A percentile compares a stretch with the other conserved stretches of the same genome.
Conservation (phyloP, 257 asterid genomes). For the Paraleonurus japonicus region DNA sequence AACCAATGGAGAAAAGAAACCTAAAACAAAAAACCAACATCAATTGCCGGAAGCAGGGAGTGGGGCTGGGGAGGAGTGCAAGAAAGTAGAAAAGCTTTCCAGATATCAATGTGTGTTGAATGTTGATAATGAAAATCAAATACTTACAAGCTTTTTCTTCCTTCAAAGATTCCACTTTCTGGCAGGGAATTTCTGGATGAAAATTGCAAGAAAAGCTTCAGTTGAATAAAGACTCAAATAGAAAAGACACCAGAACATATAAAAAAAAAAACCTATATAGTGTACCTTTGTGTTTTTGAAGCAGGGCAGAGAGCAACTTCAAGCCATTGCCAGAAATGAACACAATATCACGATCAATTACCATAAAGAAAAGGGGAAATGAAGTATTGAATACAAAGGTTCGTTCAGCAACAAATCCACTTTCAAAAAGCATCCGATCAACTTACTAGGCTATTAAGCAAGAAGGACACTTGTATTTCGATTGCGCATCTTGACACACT, state of each 20-base stretch:
- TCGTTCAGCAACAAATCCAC: neutral
- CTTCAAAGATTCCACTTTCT: constrained; percentile 39
- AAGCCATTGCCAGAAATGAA: constrained; percentile 25
- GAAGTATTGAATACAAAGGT: neutral
- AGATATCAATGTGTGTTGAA: neutral
- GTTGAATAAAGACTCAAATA: neutral
- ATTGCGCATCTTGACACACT: constrained; percentile 63
- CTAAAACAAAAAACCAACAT: neutral
- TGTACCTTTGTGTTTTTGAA: constrained; percentile 86
- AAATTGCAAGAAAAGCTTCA: constrained; percentile 14
- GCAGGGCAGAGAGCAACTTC: constrained; percentile 72
- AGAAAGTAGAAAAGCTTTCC: neutral
- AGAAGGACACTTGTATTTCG: constrained; percentile 86
- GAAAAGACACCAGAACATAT: neutral
- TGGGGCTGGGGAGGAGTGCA: neutral
- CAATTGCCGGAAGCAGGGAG: neutral
- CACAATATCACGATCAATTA: constrained; percentile 7
- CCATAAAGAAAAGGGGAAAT: neutral
- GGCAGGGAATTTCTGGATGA: constrained; percentile 68
- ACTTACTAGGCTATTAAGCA: constrained; percentile 72
- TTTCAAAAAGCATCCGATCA: neutral
- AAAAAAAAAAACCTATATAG: neutral
- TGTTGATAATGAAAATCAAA: neutral
- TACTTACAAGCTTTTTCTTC: constrained; percentile 37
- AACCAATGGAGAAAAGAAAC: neutral